Percentiles rank a stretch among this genome's conserved stretches.
Conservation (phyloP, 164 flowering plant genomes). For the Magnolia sinica region DNA sequence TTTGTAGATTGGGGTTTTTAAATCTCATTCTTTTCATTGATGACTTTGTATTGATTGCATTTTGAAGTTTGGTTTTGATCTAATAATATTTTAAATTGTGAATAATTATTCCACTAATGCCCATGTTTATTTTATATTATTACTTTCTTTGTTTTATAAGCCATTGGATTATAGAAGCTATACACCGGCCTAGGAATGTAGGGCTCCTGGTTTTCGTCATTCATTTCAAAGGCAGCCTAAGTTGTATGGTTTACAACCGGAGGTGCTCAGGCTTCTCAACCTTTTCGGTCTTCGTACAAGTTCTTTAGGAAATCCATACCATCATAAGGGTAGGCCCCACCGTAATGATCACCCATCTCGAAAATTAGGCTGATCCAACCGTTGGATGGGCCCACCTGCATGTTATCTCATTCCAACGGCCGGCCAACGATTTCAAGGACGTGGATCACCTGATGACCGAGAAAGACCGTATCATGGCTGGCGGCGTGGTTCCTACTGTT, state of each 20-base stretch:
- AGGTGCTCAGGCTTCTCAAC: background rate
- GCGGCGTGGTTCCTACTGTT: too few relatives aligned
- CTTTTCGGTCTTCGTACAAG: background rate
- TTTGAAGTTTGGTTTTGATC: constrained; percentile 12
- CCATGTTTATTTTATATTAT: background rate
- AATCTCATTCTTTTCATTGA: constrained; percentile 8
- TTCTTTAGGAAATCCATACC: background rate
- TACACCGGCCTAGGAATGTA: background rate
- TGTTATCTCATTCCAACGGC: too few relatives aligned
- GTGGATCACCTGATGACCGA: too few relatives aligned
- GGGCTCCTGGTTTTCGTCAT: background rate
- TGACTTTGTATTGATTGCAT: constrained; percentile 2
- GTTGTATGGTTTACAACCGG: background rate
- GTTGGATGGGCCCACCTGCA: too few relatives aligned
- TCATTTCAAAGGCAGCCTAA: background rate
- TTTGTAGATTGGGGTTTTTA: constrained; percentile 3
- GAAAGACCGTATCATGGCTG: too few relatives aligned
- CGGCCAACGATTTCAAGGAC: too few relatives aligned
- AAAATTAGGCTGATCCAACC: too few relatives aligned
- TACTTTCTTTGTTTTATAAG: background rate
- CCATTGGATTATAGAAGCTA: background rate
- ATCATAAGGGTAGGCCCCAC: background rate
- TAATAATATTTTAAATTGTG: constrained; percentile 12
- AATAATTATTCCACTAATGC: constrained; percentile 17
- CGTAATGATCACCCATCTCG: too few relatives aligned